Conservation (phyloP, 1,139 yeast species). For the Pichia sorboxylosa region DNA sequence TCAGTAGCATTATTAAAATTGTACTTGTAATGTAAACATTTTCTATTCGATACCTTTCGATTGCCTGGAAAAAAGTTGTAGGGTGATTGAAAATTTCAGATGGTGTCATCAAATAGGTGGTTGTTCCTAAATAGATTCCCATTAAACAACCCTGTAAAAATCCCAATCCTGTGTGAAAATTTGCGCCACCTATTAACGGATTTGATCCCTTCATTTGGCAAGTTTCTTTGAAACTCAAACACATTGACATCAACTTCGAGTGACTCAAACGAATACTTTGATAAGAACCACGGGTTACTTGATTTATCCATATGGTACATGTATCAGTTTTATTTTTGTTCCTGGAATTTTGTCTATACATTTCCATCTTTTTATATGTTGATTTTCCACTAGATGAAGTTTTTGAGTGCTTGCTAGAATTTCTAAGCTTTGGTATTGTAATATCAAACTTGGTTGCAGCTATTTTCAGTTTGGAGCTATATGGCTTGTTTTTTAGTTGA, state of each 20-base stretch:
- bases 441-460: conserved; percentile 31
- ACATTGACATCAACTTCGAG: conserved; percentile 56
- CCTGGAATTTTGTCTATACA: conserved; percentile 36
- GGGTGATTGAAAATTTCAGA: conserved; percentile 73
- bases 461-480: conserved; percentile 52
- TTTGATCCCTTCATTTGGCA: conserved; percentile 66
- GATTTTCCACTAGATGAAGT: conserved; percentile 38
- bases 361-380: conserved; percentile 32
- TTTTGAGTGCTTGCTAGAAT: conserved; percentile 56
- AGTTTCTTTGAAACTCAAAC: conserved; percentile 86
- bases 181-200: conserved; percentile 76
- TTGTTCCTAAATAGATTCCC: conserved; percentile 79
- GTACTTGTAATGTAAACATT: conserved; percentile 82
- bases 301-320: conserved; percentile 33
- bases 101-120: conserved; percentile 74
- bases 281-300: conserved; percentile 64
- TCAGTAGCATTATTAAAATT: conserved; percentile 51
- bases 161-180: conserved; percentile 79
- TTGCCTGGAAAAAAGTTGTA: conserved; percentile 53
- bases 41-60: conserved; percentile 70
- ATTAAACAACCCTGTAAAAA: conserved; percentile 71
- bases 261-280: conserved; percentile 50
- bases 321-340: conserved; percentile 25
- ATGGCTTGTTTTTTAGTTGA: conserved; percentile 57
- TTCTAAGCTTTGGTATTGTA: conserved; percentile 46